A percentile compares a stretch with the other conserved stretches of the same genome.
These are phyloP conservation scores for Stereocaulon alpinum DNA, from an alignment of 495 filamentous ascomycete species.

Conservation along the genomic window DNA sequence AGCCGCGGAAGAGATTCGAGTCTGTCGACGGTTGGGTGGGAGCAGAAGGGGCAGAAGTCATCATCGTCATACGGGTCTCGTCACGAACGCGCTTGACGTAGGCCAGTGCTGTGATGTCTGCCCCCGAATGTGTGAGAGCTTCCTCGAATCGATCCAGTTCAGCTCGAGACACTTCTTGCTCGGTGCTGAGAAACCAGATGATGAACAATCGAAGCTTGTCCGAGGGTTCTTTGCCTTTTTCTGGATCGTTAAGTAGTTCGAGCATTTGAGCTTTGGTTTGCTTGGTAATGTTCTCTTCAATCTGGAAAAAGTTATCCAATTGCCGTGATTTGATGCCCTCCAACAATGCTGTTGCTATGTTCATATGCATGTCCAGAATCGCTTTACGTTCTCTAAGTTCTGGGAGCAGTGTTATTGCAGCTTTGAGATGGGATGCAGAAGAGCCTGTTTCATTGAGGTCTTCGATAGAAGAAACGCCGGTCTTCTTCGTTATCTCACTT, in stretches of 20 bases:
- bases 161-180: slow-evolving; percentile 68
- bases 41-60: slow-evolving; percentile 72
- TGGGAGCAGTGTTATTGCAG: slow-evolving; percentile 83
- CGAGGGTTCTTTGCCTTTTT: slow-evolving; percentile 71
- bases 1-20: slow-evolving; percentile 71
- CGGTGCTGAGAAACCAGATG: slow-evolving; percentile 95
- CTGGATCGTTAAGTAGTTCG: slow-evolving; percentile 69
- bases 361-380: slow-evolving; percentile 97
- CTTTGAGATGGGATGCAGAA: slow-evolving; percentile 89
- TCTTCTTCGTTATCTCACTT: slow-evolving; percentile 87
- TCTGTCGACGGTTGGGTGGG: slow-evolving; percentile 55
- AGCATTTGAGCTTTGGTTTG: slow-evolving; percentile 84
- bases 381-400: slow-evolving; percentile 88
- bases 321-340: slow-evolving; percentile 90
- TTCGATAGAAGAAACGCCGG: slow-evolving; percentile 84
- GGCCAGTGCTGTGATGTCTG: slow-evolving; percentile 61
- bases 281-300: slow-evolving; percentile 89
- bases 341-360: slow-evolving; percentile 77
- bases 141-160: slow-evolving; percentile 87
- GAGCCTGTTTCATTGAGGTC: slow-evolving; percentile 81
- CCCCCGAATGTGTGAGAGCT: slow-evolving; percentile 64
- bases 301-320: slow-evolving; percentile 90
- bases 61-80: slow-evolving; percentile 97
- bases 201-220: slow-evolving; percentile 92
- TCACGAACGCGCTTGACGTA: slow-evolving; percentile 91